Conservation (phyloP, 2,329 filamentous ascomycete genomes). For the Sclerotinia subarctica region DNA sequence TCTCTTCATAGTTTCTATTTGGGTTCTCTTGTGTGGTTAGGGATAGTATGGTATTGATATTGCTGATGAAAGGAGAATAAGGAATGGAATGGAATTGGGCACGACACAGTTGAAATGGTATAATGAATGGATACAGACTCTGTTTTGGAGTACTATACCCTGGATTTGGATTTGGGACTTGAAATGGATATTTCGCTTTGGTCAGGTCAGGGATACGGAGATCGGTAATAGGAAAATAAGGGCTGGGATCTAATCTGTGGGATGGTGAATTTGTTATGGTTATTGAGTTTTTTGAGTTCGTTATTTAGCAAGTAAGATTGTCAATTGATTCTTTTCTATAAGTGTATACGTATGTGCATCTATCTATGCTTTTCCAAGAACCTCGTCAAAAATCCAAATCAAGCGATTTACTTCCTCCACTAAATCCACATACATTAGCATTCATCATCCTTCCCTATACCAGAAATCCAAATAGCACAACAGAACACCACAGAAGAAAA, state of each 20-base stretch:
- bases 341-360: neutral
- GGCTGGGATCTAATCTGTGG: neutral
- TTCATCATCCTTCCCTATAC: neutral
- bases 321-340: neutral
- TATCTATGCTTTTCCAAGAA: slow-evolving; percentile 15
- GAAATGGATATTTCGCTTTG: neutral
- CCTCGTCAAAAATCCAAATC: slow-evolving; percentile 50
- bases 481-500: neutral
- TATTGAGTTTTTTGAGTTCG: neutral
- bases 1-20: neutral
- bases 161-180: slow-evolving; percentile 1
- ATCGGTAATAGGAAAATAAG: neutral
- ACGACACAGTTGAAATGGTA: neutral
- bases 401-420: slow-evolving; percentile 56
- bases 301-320: neutral
- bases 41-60: neutral
- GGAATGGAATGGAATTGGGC: neutral
- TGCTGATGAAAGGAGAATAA: neutral
- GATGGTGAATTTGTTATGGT: neutral
- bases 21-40: neutral
- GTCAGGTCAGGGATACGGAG: too few species aligned
- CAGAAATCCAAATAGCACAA: neutral
- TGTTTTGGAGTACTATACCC: slow-evolving; percentile 6
- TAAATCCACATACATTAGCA: slow-evolving; percentile 32
- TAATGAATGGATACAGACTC: neutral